Percentiles rank a stretch among this genome's conserved stretches.
phyloP scores from a whole-genome alignment of 306 rosid species.

The Trifolium repens region DNA sequence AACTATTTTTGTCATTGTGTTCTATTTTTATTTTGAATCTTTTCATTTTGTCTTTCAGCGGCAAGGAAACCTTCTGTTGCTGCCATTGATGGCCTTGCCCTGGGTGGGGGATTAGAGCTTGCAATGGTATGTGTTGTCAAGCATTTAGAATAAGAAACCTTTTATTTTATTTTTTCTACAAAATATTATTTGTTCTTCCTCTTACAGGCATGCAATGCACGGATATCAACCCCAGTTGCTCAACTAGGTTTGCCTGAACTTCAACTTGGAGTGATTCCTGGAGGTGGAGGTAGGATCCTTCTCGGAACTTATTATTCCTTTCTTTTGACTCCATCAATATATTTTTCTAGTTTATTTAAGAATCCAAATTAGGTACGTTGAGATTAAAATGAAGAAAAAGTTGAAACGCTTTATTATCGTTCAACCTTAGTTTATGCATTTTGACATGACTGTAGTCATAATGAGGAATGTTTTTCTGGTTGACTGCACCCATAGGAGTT shows the following conservation, averaged over 20 bases:
- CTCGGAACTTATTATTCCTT: background rate
- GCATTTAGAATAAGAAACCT: conserved; percentile 4
- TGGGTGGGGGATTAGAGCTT: conserved; percentile 97
- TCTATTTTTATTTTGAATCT: conserved; percentile 37
- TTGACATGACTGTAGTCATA: background rate
- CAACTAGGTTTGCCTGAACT: conserved; percentile 96
- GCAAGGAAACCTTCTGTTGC: conserved; percentile 90
- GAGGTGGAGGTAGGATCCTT: conserved; percentile 55
- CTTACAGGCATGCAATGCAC: conserved; percentile 82
- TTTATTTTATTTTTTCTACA: background rate
- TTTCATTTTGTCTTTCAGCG: conserved; percentile 55
- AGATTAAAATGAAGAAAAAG: background rate
- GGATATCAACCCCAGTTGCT: conserved; percentile 85
- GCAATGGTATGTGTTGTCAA: conserved; percentile 74
- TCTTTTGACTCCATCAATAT: background rate
- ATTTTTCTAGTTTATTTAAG: background rate
- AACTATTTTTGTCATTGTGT: conserved; percentile 20
- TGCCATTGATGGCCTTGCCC: conserved; percentile 96
- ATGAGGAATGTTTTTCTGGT: conserved; percentile 1
- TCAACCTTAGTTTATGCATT: conserved; percentile 17
- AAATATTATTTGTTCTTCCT: conserved; percentile 29
- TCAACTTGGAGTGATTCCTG: conserved; percentile 43
- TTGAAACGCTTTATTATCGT: background rate
- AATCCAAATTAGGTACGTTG: background rate
- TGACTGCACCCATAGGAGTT: too few relatives aligned